phyloP scores from a whole-genome alignment of 2,329 filamentous ascomycete species.

The Aphanoascus verrucosus region DNA sequence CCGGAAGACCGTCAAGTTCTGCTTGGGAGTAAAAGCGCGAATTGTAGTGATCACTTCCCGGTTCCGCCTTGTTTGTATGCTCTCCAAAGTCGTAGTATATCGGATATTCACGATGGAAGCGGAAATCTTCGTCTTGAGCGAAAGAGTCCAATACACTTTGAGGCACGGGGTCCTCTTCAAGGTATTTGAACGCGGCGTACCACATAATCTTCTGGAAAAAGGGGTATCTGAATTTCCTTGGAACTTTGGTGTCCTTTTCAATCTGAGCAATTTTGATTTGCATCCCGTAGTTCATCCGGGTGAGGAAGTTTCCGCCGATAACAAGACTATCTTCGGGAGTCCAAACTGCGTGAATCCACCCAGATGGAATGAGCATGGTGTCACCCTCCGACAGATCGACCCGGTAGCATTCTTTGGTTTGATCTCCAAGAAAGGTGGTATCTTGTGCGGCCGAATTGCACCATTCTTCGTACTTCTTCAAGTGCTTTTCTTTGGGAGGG shows the following conservation, averaged over 20 bases:
- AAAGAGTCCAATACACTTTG: slow-evolving; percentile 45
- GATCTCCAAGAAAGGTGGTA: slow-evolving; percentile 52
- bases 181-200: slow-evolving; percentile 54
- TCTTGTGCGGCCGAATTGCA: slow-evolving; percentile 57
- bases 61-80: slow-evolving; percentile 41
- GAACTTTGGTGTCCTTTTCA: slow-evolving; percentile 57
- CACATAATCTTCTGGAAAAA: slow-evolving; percentile 61
- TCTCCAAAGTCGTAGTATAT: slow-evolving; percentile 50
- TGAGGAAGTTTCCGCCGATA: slow-evolving; percentile 61
- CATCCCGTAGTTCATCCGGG: slow-evolving; percentile 54
- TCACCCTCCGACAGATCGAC: slow-evolving; percentile 57
- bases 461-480: slow-evolving; percentile 63
- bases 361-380: slow-evolving; percentile 60
- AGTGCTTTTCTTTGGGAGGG: slow-evolving; percentile 54
- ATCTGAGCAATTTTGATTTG: slow-evolving; percentile 56
- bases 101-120: slow-evolving; percentile 45
- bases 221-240: slow-evolving; percentile 55
- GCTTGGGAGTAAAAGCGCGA: slow-evolving; percentile 52
- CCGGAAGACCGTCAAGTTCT: slow-evolving; percentile 50
- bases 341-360: slow-evolving; percentile 64
- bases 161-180: slow-evolving; percentile 55
- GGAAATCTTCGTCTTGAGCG: slow-evolving; percentile 42
- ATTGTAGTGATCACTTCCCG: slow-evolving; percentile 46
- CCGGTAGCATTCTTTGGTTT: slow-evolving; percentile 56
- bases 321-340: slow-evolving; percentile 59